Conservation (phyloP, 495 filamentous ascomycete species). For the Friedmanniomyces simplex region DNA sequence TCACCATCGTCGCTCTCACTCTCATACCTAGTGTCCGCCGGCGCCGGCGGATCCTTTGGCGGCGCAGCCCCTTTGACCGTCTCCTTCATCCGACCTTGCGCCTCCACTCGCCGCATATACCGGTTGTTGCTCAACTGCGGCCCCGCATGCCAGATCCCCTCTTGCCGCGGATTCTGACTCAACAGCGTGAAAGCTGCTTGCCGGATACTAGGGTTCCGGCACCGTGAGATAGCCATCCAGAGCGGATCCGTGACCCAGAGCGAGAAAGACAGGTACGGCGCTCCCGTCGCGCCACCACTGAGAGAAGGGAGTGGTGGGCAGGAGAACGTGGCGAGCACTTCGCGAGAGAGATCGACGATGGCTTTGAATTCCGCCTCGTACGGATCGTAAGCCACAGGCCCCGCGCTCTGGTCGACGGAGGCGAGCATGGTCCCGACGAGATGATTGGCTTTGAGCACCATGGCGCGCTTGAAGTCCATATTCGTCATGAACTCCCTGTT, state of each 20-base stretch:
- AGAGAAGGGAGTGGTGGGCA: conserved; percentile 18
- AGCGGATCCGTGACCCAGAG: conserved; percentile 21
- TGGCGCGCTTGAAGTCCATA: conserved; percentile 18
- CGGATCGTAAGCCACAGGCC: conserved; percentile 15
- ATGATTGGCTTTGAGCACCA: conserved; percentile 22
- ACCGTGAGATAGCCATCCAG: conserved; percentile 20
- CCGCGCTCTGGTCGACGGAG: conserved; percentile 70
- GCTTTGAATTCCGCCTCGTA: conserved; percentile 21
- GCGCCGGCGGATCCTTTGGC: neutral
- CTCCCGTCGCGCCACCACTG: conserved; percentile 4
- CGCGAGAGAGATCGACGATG: conserved; percentile 16
- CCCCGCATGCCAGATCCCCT: conserved; percentile 21
- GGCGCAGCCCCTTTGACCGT: neutral
- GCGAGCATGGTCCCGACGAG: conserved; percentile 84
- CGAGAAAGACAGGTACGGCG: conserved; percentile 17
- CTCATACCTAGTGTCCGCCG: neutral
- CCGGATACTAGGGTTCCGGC: conserved; percentile 17
- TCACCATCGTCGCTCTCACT: neutral
- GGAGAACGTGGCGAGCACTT: conserved; percentile 19
- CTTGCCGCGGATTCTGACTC: conserved; percentile 19
- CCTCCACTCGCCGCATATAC: conserved; percentile 8
- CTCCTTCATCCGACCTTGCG: conserved; percentile 1
- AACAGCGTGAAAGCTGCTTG: conserved; percentile 19
- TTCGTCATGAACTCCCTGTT: conserved; percentile 2
- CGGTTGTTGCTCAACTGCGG: conserved; percentile 9